These are phyloP conservation scores for Dalbergia cochinchinensis DNA, from an alignment of 306 rosid genomes.

Conservation along the genomic window DNA sequence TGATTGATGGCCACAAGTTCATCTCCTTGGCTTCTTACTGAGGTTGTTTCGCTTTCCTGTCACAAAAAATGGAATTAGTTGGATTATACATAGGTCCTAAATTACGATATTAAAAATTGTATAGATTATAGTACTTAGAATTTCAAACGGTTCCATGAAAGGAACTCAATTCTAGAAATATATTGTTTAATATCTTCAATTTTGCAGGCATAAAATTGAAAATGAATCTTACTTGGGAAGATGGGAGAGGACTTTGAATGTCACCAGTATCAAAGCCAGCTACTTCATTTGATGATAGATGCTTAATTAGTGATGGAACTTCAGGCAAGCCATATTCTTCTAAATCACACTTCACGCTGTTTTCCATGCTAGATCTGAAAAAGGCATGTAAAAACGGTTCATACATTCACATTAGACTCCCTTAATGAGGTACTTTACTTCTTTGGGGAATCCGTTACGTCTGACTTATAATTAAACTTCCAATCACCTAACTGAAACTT, in stretches of 20 bases:
- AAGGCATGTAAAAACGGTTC: not conserved
- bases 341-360: conserved; percentile 28
- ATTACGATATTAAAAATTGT: too few relatives aligned
- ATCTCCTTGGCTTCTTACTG: conserved; percentile 28
- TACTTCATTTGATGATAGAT: not conserved
- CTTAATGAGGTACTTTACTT: not conserved
- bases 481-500: too few relatives aligned
- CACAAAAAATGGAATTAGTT: conserved; percentile 13
- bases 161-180: not conserved
- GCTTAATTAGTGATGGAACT: too few relatives aligned
- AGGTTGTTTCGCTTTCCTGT: conserved; percentile 53
- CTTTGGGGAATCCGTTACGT: not conserved
- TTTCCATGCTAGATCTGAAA: conserved; percentile 53
- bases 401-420: not conserved
- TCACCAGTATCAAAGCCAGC: conserved; percentile 52
- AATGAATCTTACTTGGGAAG: conserved; percentile 51
- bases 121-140: not conserved
- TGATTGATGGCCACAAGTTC: conserved; percentile 49
- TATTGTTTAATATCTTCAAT: not conserved
- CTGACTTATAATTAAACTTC: not conserved
- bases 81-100: not conserved
- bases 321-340: conserved; percentile 42
- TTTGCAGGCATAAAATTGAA: not conserved
- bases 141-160: not conserved
- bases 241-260: conserved; percentile 27